phyloP scores from a whole-genome alignment of 2,329 filamentous ascomycete genomes.

The Plectosphaerella sp. region DNA sequence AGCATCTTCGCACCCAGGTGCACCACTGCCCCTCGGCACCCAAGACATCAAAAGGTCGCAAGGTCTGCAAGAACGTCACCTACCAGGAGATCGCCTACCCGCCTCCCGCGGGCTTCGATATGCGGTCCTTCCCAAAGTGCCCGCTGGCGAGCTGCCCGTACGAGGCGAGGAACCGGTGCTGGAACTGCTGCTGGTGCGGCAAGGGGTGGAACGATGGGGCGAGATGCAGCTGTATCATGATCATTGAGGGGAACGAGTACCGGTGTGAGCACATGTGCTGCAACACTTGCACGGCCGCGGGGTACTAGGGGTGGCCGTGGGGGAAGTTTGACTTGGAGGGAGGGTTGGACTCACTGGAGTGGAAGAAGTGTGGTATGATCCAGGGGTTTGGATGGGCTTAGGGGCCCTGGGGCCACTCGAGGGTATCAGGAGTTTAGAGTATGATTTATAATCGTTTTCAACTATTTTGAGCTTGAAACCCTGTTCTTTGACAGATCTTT shows the following conservation, averaged over 20 bases:
- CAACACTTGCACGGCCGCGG: constrained; percentile 39
- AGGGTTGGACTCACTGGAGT: too few species aligned
- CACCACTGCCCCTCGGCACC: constrained; percentile 40
- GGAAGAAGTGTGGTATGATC: too few species aligned
- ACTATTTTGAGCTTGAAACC: too few species aligned
- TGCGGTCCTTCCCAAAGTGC: constrained; percentile 30
- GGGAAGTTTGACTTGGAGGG: too few species aligned
- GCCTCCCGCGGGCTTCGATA: constrained; percentile 38
- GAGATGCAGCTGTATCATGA: constrained; percentile 48
- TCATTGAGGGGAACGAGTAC: constrained; percentile 42
- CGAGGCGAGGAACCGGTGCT: constrained; percentile 41
- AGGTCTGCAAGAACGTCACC: constrained; percentile 37
- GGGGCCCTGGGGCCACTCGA: too few species aligned
- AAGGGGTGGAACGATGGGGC: constrained; percentile 46
- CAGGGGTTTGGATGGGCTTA: too few species aligned
- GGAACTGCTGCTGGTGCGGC: constrained; percentile 55
- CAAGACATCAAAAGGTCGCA: constrained; percentile 18
- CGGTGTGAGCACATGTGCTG: constrained; percentile 53
- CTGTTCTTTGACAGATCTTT: too few species aligned
- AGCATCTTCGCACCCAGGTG: constrained; percentile 41
- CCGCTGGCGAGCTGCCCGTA: constrained; percentile 44
- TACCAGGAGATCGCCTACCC: constrained; percentile 41
- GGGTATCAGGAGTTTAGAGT: too few species aligned
- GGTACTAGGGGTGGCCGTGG: background rate
- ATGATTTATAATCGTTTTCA: too few species aligned